A percentile compares a stretch with the other conserved stretches of the same genome.
These are phyloP conservation scores for Rehmannia glutinosa DNA, from an alignment of 257 asterid species.

Conservation along the genomic window DNA sequence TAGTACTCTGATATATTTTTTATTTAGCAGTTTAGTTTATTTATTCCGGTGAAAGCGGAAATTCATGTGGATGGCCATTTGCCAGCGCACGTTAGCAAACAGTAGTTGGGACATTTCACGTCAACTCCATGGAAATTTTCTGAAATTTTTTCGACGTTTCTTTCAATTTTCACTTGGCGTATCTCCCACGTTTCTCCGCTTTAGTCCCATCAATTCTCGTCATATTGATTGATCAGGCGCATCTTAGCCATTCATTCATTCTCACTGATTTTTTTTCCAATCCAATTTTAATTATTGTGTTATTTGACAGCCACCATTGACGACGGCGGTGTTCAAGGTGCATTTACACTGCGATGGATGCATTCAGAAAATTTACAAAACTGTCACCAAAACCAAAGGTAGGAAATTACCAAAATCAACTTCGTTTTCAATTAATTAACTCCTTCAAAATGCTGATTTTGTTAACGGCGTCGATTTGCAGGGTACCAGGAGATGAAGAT, in stretches of 20 bases:
- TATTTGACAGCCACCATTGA: conserved; percentile 42
- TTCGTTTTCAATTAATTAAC: too few relatives aligned
- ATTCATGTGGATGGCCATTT: conserved; percentile 38
- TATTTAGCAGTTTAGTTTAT: neutral
- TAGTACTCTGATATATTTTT: too few relatives aligned
- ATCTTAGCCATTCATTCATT: neutral
- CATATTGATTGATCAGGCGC: conserved; percentile 18
- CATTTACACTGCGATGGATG: conserved; percentile 83
- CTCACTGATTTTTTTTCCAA: neutral
- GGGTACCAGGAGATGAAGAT: conserved; percentile 63
- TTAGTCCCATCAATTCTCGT: neutral
- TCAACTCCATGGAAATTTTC: conserved; percentile 10
- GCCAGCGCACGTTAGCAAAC: conserved; percentile 29
- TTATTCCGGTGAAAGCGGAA: conserved; percentile 26
- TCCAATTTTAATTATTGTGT: neutral
- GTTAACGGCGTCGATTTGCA: conserved; percentile 19
- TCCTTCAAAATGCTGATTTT: too few relatives aligned
- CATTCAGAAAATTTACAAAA: conserved; percentile 56
- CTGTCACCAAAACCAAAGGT: conserved; percentile 67
- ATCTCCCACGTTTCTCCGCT: conserved; percentile 12
- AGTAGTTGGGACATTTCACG: conserved; percentile 26
- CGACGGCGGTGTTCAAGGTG: conserved; percentile 63
- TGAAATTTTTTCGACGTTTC: neutral
- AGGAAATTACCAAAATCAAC: too few relatives aligned
- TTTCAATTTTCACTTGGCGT: neutral